These are phyloP conservation scores for Sordaria brevicollis DNA, from an alignment of 495 filamentous ascomycete genomes.

Conservation along the genomic window DNA sequence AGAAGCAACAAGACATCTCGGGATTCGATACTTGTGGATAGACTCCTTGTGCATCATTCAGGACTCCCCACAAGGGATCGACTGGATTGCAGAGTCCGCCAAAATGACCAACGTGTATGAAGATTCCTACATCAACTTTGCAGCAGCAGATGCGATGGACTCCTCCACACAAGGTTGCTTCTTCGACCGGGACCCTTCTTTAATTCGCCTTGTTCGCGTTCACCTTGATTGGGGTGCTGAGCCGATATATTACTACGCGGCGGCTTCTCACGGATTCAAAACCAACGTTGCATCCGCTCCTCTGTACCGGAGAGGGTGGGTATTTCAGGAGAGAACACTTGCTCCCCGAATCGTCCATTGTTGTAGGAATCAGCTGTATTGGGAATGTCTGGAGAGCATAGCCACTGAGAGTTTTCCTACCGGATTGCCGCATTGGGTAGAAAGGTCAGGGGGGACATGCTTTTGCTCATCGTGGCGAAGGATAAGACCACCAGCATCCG, in stretches of 20 bases:
- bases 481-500: fast-evolving
- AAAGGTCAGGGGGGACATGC: background rate
- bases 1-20: conserved; percentile 8
- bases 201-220: background rate
- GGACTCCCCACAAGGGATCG: conserved; percentile 1
- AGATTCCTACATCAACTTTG: conserved; percentile 17
- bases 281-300: background rate
- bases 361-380: background rate
- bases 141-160: background rate
- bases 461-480: background rate
- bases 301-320: background rate
- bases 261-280: background rate
- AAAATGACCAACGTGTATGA: conserved; percentile 27
- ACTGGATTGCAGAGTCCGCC: conserved; percentile 25
- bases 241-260: background rate
- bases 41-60: conserved; percentile 18
- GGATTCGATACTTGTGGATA: conserved; percentile 13
- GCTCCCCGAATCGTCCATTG: background rate
- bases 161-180: background rate
- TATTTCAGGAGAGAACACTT: conserved; percentile 1
- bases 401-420: background rate
- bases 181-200: background rate
- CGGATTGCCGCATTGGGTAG: background rate
- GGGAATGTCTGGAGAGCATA: background rate
- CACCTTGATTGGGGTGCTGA: background rate